phyloP scores from a whole-genome alignment of 2,329 filamentous ascomycete species.

The Ophioceras dolichostomum region DNA sequence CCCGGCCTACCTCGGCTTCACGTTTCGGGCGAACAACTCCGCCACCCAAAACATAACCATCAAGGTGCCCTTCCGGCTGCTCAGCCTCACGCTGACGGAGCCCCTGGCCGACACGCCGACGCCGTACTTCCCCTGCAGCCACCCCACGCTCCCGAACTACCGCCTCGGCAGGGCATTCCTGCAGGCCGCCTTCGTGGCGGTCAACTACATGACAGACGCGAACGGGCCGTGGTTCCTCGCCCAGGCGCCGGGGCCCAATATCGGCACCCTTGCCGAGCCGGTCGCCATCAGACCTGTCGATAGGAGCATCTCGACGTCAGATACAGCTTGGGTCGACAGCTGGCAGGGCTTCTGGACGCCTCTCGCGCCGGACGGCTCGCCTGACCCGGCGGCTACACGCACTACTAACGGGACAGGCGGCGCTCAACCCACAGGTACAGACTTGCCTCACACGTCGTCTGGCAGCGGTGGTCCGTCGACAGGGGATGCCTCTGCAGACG shows the following conservation, averaged over 20 bases:
- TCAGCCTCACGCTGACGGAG: not conserved
- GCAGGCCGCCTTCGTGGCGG: not conserved
- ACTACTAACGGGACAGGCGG: no score
- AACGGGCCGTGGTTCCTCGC: not conserved
- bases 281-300: not conserved
- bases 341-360: not conserved
- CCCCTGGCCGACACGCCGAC: not conserved
- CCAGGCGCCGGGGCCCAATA: not conserved
- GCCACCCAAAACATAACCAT: not conserved
- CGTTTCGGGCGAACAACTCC: slow-evolving; percentile 13
- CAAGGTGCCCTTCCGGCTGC: not conserved
- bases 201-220: not conserved
- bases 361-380: no score
- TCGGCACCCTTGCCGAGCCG: not conserved
- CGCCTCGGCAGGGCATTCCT: not conserved
- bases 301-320: not conserved
- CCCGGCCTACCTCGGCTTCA: slow-evolving; percentile 25
- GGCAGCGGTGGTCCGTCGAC: no score
- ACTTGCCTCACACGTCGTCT: no score
- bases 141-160: not conserved
- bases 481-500: no score
- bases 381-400: no score
- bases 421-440: no score
- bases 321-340: not conserved
- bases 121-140: not conserved